Evolutionary conservation across 257 asterid species (phyloP).

Genomic region (Osmanthus fragrans): DNA sequence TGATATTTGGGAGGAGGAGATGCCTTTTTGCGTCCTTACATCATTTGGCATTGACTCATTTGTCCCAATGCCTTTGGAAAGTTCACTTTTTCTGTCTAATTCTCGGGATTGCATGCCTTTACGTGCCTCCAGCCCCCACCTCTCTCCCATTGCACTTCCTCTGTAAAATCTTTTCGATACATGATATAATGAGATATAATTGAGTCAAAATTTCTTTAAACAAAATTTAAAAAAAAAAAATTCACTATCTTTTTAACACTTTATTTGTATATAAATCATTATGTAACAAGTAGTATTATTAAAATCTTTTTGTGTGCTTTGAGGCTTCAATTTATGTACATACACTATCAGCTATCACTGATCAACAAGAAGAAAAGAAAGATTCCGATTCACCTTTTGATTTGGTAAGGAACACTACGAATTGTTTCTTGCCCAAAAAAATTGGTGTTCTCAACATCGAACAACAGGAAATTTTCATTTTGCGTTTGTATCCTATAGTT

Average conservation of each 20-base stretch:
- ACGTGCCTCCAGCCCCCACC: neutral
- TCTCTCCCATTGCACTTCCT: no score
- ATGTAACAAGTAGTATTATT: no score
- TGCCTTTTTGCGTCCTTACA: conserved; percentile 58
- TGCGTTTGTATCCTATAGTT: conserved; percentile 15
- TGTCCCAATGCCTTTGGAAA: conserved; percentile 84
- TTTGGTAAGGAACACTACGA: neutral
- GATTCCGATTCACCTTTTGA: conserved; percentile 21
- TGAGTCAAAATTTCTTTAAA: no score
- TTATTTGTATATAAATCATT: no score
- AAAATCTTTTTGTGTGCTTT: conserved; percentile 19
- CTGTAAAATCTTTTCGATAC: neutral
- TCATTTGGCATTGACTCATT: conserved; percentile 69
- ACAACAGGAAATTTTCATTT: conserved; percentile 2
- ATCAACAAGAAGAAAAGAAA: conserved; percentile 20
- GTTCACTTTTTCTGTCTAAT: conserved; percentile 55
- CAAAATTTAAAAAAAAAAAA: no score
- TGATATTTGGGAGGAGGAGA: conserved; percentile 36
- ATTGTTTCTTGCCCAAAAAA: neutral
- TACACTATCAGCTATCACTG: conserved; percentile 27
- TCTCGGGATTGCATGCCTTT: conserved; percentile 50
- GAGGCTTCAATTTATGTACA: conserved; percentile 20
- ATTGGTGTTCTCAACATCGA: conserved; percentile 20
- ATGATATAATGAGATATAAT: no score
- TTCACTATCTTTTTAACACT: no score